phyloP scores from a whole-genome alignment of 2,329 filamentous ascomycete species.

The Fusarium sp. region DNA sequence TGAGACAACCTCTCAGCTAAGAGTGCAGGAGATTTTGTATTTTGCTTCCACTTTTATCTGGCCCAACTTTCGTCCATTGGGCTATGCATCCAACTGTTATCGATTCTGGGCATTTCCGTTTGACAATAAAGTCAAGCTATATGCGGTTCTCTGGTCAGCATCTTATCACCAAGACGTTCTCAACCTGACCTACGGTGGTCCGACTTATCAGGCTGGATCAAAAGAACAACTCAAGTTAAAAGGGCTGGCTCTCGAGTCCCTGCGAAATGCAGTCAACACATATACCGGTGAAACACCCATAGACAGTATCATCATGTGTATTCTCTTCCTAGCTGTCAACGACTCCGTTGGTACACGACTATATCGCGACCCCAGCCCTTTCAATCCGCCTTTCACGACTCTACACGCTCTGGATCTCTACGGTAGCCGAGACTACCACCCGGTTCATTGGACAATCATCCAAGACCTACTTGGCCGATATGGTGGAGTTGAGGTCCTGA shows the following conservation, averaged over 20 bases:
- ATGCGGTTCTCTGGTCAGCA: constrained; percentile 19
- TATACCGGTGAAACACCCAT: constrained; percentile 16
- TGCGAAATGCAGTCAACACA: constrained; percentile 12
- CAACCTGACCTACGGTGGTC: constrained; percentile 10
- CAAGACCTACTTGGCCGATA: constrained; percentile 14
- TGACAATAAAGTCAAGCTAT: constrained; percentile 16
- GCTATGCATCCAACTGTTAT: constrained; percentile 16
- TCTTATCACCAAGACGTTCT: constrained; percentile 17
- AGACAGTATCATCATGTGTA: constrained; percentile 26
- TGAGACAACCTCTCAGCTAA: constrained; percentile 10
- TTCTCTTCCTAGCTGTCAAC: constrained; percentile 20
- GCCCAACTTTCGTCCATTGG: constrained; percentile 20
- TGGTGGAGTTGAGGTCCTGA: constrained; percentile 12
- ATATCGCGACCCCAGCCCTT: constrained; percentile 15
- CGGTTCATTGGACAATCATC: constrained; percentile 17
- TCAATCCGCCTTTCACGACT: constrained; percentile 6
- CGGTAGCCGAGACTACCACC: constrained; percentile 17
- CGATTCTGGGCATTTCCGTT: constrained; percentile 10
- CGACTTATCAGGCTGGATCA: constrained; percentile 6
- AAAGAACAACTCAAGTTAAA: constrained; percentile 17
- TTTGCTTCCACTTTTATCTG: constrained; percentile 17
- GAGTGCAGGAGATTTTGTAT: constrained; percentile 16
- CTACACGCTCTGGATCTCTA: constrained; percentile 20
- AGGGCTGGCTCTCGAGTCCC: constrained; percentile 11
- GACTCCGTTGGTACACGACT: constrained; percentile 17